Conservation (phyloP, 2,329 filamentous ascomycete genomes). For the Colletotrichum cereale region DNA sequence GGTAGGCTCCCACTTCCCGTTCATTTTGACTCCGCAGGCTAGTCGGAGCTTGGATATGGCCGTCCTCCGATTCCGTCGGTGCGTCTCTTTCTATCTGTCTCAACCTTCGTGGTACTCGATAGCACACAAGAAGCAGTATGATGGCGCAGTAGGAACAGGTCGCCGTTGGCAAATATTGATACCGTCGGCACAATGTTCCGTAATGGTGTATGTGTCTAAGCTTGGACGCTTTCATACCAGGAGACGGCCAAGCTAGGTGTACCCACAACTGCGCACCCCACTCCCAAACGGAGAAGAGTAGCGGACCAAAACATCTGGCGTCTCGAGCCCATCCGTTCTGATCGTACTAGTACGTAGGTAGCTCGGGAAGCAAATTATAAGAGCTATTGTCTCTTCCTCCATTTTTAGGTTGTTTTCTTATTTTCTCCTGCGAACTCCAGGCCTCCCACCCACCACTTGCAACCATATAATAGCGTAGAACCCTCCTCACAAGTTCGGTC, state of each 20-base stretch:
- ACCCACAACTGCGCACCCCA: background rate
- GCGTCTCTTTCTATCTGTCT: background rate
- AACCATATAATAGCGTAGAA: background rate
- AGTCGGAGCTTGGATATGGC: constrained; percentile 9
- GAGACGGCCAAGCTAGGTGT: background rate
- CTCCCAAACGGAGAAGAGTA: constrained; percentile 16
- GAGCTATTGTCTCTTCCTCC: background rate
- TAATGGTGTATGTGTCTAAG: background rate
- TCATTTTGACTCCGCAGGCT: background rate
- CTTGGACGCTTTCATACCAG: background rate
- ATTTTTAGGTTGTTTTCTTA: background rate
- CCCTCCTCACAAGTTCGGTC: background rate
- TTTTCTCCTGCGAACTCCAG: background rate
- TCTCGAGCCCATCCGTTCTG: constrained; percentile 11
- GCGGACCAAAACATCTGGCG: constrained; percentile 18
- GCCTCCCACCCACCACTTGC: background rate
- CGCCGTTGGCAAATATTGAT: background rate
- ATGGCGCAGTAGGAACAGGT: background rate
- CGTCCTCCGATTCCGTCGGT: constrained; percentile 1
- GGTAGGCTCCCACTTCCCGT: too few relatives aligned
- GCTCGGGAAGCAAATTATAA: background rate
- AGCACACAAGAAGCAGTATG: background rate
- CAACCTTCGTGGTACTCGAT: background rate
- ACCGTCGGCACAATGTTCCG: background rate
- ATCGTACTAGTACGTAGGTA: background rate